A percentile compares a stretch with the other conserved stretches of the same genome.
Evolutionary conservation across 148 eudicot species (phyloP).

Genomic region (Suaeda aralocaspica): DNA sequence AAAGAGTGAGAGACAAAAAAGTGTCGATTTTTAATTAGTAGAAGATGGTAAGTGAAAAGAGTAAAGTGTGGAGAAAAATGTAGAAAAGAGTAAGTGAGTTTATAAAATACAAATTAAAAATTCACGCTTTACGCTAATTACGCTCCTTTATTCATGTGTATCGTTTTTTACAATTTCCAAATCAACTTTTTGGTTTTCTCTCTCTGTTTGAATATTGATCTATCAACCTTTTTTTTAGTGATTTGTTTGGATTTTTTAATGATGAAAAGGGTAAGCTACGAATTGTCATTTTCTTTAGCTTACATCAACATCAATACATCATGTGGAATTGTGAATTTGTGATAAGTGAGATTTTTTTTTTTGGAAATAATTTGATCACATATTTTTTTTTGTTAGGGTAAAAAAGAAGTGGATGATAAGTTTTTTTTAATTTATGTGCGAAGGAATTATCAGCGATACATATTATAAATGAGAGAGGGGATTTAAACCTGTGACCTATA

Average conservation of each 20-base stretch:
- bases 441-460: too few species aligned
- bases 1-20: neutral
- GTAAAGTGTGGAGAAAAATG: neutral
- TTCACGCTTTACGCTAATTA: too few species aligned
- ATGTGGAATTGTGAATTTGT: neutral
- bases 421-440: too few species aligned
- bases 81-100: too few species aligned
- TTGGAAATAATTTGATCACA: too few species aligned
- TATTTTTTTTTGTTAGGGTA: too few species aligned
- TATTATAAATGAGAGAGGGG: too few species aligned
- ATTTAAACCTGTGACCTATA: too few species aligned
- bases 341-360: neutral
- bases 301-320: neutral
- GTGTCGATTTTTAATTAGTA: too few species aligned
- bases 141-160: neutral
- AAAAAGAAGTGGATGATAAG: too few species aligned
- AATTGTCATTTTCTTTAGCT: slow-evolving; percentile 6
- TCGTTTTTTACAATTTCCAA: neutral
- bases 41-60: neutral
- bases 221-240: neutral
- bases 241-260: neutral
- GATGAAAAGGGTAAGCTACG: slow-evolving; percentile 2
- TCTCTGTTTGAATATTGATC: neutral
- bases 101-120: too few species aligned
- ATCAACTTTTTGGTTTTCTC: neutral